phyloP scores from a whole-genome alignment of 1,284 basidiomycete genomes.

The Leucoagaricus sp. region DNA sequence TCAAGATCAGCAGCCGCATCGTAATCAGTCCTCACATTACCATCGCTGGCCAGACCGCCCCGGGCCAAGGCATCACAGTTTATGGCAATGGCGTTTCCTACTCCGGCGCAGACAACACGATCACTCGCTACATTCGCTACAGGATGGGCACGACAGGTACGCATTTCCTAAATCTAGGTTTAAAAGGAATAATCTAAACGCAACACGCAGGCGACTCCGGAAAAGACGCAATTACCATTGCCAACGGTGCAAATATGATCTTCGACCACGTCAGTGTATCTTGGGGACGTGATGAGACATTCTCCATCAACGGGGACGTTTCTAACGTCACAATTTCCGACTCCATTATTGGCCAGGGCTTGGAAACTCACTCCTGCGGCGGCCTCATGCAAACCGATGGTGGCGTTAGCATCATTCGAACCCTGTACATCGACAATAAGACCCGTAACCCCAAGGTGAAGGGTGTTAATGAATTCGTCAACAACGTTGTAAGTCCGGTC shows the following conservation, averaged over 20 bases:
- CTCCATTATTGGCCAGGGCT: slow-evolving; percentile 38
- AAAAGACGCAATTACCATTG: slow-evolving; percentile 37
- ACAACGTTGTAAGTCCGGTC: slow-evolving; percentile 33
- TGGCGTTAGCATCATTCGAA: slow-evolving; percentile 38
- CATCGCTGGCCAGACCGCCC: slow-evolving; percentile 37
- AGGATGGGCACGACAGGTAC: slow-evolving; percentile 35
- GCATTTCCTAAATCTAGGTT: background rate
- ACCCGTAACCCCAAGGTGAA: slow-evolving; percentile 42
- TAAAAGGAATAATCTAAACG: background rate
- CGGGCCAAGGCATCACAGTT: slow-evolving; percentile 35
- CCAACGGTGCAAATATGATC: slow-evolving; percentile 38
- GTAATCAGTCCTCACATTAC: slow-evolving; percentile 34
- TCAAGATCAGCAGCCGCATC: slow-evolving; percentile 32
- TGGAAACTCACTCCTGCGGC: slow-evolving; percentile 38
- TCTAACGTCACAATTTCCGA: slow-evolving; percentile 37
- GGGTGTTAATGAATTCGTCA: slow-evolving; percentile 39
- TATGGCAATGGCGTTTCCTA: slow-evolving; percentile 37
- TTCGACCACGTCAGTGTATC: slow-evolving; percentile 40
- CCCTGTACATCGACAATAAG: slow-evolving; percentile 39
- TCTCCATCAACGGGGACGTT: slow-evolving; percentile 40
- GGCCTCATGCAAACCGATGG: slow-evolving; percentile 40
- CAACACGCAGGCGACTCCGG: slow-evolving; percentile 31
- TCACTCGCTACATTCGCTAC: slow-evolving; percentile 37
- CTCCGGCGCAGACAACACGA: slow-evolving; percentile 34
- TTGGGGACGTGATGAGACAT: slow-evolving; percentile 40